These are phyloP conservation scores for Rhododendron ovatum DNA, from an alignment of 148 eudicot genomes.

Conservation along the genomic window DNA sequence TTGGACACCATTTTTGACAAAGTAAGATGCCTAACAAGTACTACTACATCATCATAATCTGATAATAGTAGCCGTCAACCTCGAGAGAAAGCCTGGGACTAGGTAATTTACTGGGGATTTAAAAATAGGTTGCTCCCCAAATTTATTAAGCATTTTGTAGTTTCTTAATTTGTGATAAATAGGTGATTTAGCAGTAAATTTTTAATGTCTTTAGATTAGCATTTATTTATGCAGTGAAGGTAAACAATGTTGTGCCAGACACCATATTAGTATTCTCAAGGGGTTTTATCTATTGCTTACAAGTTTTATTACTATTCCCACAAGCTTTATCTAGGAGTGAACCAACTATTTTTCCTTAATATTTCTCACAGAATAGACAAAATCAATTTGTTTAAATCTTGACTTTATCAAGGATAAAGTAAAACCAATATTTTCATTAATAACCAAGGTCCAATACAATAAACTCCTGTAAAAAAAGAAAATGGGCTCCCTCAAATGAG, in stretches of 20 bases:
- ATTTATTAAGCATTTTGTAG: not conserved
- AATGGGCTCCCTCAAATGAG: not conserved
- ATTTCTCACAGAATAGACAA: no score
- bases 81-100: not conserved
- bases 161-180: no score
- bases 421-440: not conserved
- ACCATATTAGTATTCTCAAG: no score
- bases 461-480: not conserved
- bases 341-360: no score
- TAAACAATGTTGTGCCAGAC: not conserved
- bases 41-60: no score
- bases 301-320: no score
- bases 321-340: no score
- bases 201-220: not conserved
- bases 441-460: slow-evolving; percentile 6
- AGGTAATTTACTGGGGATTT: not conserved
- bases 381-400: no score
- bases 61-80: not conserved
- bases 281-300: no score
- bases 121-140: not conserved
- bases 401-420: not conserved
- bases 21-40: not conserved
- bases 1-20: not conserved
- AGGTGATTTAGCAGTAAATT: not conserved
- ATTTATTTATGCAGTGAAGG: no score